phyloP scores from a whole-genome alignment of 805 yeast species.

The Pichia insulana region DNA sequence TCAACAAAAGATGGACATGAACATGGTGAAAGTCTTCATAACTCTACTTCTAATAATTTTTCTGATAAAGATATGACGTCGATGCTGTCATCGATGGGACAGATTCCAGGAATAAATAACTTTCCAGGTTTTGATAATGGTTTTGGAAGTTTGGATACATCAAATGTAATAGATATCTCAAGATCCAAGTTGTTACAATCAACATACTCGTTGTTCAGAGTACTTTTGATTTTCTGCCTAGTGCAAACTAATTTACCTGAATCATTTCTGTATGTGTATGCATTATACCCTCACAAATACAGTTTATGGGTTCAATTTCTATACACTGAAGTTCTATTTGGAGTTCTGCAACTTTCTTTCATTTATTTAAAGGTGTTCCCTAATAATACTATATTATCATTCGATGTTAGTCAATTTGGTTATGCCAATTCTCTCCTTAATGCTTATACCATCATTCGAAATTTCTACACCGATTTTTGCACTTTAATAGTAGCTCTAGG shows the following conservation, averaged over 20 bases:
- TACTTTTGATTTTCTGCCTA: background rate
- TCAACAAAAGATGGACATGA: constrained; percentile 4
- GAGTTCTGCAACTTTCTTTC: constrained; percentile 1
- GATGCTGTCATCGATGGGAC: constrained; percentile 11
- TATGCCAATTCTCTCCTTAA: constrained; percentile 4
- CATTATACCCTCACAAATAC: background rate
- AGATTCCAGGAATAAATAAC: background rate
- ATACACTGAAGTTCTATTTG: constrained; percentile 1
- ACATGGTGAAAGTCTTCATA: constrained; percentile 4
- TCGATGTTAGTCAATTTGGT: constrained; percentile 8
- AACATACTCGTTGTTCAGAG: constrained; percentile 2
- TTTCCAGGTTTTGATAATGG: background rate
- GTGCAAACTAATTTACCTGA: background rate
- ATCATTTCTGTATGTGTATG: background rate
- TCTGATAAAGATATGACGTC: constrained; percentile 12
- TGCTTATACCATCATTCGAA: constrained; percentile 4
- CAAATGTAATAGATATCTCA: background rate
- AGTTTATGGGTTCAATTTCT: constrained; percentile 5
- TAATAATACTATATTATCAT: constrained; percentile 7
- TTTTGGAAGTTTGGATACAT: background rate
- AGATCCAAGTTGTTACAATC: constrained; percentile 3
- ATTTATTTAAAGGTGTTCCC: constrained; percentile 4
- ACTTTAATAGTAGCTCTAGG: constrained; percentile 2
- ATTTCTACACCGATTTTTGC: constrained; percentile 7
- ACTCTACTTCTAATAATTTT: background rate